A percentile compares a stretch with the other conserved stretches of the same genome.
These are phyloP conservation scores for Amauroascus verrucosus DNA, from an alignment of 2,329 filamentous ascomycete genomes.

Conservation along the genomic window DNA sequence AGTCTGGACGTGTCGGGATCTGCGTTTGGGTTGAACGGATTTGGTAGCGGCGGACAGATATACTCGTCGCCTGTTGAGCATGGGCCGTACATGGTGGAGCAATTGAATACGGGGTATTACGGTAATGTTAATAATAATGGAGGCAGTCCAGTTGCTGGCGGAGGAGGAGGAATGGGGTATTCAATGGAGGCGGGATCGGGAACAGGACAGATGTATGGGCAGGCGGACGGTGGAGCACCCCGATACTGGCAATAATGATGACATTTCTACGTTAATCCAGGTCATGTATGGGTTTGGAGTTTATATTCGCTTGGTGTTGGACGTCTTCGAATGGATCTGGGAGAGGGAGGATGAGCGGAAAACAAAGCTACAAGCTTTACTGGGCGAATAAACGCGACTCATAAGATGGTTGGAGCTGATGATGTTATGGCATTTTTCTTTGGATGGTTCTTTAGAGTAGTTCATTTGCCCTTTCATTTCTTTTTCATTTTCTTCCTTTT, in stretches of 20 bases:
- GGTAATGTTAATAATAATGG: neutral
- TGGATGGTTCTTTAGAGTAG: too few relatives aligned
- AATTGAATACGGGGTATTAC: neutral
- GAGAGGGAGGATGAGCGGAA: too few relatives aligned
- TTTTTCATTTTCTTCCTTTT: too few relatives aligned
- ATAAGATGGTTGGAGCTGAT: too few relatives aligned
- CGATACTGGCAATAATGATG: neutral
- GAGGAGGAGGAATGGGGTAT: neutral
- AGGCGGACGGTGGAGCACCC: neutral
- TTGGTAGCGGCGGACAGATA: constrained; percentile 11
- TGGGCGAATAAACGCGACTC: too few relatives aligned
- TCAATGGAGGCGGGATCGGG: neutral
- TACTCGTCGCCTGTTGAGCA: constrained; percentile 21
- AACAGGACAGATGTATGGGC: neutral
- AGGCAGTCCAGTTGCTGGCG: neutral
- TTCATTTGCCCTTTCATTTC: too few relatives aligned
- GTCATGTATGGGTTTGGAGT: too few relatives aligned
- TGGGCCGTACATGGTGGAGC: neutral
- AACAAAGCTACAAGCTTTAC: too few relatives aligned
- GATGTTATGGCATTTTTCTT: too few relatives aligned
- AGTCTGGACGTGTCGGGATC: neutral
- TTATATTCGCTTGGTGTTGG: too few relatives aligned
- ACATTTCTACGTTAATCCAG: neutral
- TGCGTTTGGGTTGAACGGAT: neutral
- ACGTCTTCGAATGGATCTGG: too few relatives aligned